Percentiles rank a stretch among this genome's conserved stretches.
Conservation (phyloP, 495 filamentous ascomycete species). For the Echria macrotheca region DNA sequence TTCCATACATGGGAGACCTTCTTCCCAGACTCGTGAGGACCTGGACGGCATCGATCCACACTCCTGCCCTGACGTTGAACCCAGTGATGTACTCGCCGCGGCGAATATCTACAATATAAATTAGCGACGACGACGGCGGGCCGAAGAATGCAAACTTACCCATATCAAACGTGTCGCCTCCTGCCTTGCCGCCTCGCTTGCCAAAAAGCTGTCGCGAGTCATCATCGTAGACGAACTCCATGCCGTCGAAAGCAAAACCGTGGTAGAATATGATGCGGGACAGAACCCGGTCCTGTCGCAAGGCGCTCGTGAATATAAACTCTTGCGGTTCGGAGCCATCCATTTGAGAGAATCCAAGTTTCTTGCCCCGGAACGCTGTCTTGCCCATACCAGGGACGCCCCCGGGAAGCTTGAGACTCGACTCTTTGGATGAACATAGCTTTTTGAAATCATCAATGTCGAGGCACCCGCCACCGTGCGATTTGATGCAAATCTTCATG, state of each 20-base stretch:
- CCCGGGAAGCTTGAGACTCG: constrained; percentile 59
- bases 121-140: background rate
- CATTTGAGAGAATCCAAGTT: constrained; percentile 68
- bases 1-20: constrained; percentile 81
- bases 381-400: constrained; percentile 50
- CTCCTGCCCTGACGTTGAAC: constrained; percentile 75
- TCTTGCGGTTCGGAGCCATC: constrained; percentile 67
- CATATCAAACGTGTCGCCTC: constrained; percentile 71
- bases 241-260: constrained; percentile 70
- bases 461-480: constrained; percentile 63
- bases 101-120: constrained; percentile 58
- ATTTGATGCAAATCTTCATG: constrained; percentile 67
- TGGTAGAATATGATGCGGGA: constrained; percentile 72
- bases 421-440: constrained; percentile 59
- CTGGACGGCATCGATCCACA: constrained; percentile 87
- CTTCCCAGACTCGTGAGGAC: constrained; percentile 84
- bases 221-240: constrained; percentile 94
- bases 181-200: constrained; percentile 67
- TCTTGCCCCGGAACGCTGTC: constrained; percentile 68
- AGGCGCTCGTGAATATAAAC: constrained; percentile 64
- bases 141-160: constrained; percentile 43
- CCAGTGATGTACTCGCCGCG: constrained; percentile 82
- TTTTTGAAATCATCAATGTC: constrained; percentile 66
- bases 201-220: constrained; percentile 83
- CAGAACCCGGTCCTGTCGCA: constrained; percentile 67